Conservation (phyloP, 2,329 filamentous ascomycete species). For the Penicillium sp. region DNA sequence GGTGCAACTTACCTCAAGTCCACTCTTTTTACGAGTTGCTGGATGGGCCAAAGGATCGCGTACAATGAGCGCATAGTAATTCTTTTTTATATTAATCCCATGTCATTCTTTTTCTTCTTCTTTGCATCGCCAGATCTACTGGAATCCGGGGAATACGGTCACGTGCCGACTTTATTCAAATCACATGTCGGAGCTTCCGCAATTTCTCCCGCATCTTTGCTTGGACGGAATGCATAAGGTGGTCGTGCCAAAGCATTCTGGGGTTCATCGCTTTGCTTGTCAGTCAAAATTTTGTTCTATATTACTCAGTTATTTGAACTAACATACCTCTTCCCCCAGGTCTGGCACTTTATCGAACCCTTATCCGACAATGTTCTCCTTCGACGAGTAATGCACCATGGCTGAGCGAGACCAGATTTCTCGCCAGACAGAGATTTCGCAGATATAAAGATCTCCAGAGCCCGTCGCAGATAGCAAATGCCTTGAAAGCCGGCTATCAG, state of each 20-base stretch:
- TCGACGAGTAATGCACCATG: slow-evolving; percentile 26
- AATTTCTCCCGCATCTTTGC: slow-evolving; percentile 2
- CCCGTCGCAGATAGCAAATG: slow-evolving; percentile 39
- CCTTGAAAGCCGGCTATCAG: slow-evolving; percentile 45
- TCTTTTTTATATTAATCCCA: background rate
- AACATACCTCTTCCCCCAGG: slow-evolving; percentile 27
- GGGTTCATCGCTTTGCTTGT: slow-evolving; percentile 49
- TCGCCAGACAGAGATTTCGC: slow-evolving; percentile 40
- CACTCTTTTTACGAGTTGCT: too few species aligned
- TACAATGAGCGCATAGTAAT: background rate
- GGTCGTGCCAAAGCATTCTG: slow-evolving; percentile 12
- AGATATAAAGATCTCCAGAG: slow-evolving; percentile 41
- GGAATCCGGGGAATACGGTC: background rate
- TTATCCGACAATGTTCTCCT: slow-evolving; percentile 44
- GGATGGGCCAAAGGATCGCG: background rate
- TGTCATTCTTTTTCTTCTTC: background rate
- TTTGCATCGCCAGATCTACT: slow-evolving; percentile 9
- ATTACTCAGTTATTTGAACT: background rate
- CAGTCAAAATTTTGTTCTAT: slow-evolving; percentile 14
- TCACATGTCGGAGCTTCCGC: slow-evolving; percentile 9
- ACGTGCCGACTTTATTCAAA: background rate
- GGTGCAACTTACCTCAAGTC: background rate
- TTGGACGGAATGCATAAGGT: slow-evolving; percentile 36
- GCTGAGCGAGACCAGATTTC: slow-evolving; percentile 24
- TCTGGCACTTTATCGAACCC: slow-evolving; percentile 47